Base-by-base conservation (phyloP, 2,329 filamentous ascomycete species). In the Massarina eburnea region DNA sequence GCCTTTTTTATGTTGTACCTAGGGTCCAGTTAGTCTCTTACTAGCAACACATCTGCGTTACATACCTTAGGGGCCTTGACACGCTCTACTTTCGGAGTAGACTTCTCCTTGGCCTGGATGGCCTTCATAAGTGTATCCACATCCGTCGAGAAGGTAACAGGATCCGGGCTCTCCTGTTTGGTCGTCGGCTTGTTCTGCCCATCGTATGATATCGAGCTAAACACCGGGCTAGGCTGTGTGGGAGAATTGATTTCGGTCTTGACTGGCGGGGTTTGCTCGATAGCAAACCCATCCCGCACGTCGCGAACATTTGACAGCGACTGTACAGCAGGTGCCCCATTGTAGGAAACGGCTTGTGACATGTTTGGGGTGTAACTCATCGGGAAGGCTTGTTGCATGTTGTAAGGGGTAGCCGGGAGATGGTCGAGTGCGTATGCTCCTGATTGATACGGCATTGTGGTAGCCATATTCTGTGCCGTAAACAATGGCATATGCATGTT, bases 91-190 rank as follows among this genome's bases (percentile, higher is more conserved):
- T 21, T 29, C 18, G 64, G 57, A 8, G 73, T 63, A 15, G 68
- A 67, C 12, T 76, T 73, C 18, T 77, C 71, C 61, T 86, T 88
- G 35, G 81, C 75, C 67, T 96, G 91, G 36, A 96, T 92, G 1
- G 86, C 83, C 70, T 86, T 90, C 90, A 96, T 95, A 33, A 97
- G 73, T 33, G 84, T 85, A 66, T 96, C 91, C 29, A 96, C 84
- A 48, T 89, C 83, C 0, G 91, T 96, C n/a, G 82, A 80, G 66
- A 91, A 92, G 30, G 82, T 73, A n/a, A 80, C 75, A 19, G 70
- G 63, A 19, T 77, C 69, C 1, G 74, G 69, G 47, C 75, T 71
- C 22, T 76, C 71, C 8, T 75, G 53, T 14, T 30, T 30, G 7
- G n/a, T 30, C 5, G 6, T 30, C n/a, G n/a, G n/a, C 73, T 73